Conservation (phyloP, 768 basidiomycete species). For the Mycena kentingensis region DNA sequence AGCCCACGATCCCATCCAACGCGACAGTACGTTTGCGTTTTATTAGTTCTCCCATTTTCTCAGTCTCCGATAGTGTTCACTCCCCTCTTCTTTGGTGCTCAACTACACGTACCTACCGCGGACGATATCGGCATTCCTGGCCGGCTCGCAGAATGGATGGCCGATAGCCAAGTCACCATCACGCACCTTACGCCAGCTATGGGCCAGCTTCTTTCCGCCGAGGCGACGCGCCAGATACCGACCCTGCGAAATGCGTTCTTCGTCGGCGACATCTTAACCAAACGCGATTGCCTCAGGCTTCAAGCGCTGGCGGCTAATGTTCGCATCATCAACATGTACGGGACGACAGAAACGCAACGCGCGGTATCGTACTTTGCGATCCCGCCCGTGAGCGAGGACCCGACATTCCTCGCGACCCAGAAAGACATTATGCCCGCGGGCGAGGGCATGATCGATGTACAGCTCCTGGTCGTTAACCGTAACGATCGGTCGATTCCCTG, state of each 20-base stretch:
- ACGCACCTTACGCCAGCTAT: constrained; percentile 98
- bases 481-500: constrained; percentile 82
- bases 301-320: constrained; percentile 92
- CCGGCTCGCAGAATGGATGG: constrained; percentile 98
- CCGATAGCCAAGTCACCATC: constrained; percentile 84
- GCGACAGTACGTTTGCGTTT: constrained; percentile 79
- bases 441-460: constrained; percentile 96
- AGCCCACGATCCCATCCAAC: constrained; percentile 97
- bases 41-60: not conserved
- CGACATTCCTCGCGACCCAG: constrained; percentile 88
- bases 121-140: constrained; percentile 98
- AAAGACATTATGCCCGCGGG: constrained; percentile 99
- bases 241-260: constrained; percentile 92
- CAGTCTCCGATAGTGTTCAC: constrained; percentile 77
- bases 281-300: constrained; percentile 93
- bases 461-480: constrained; percentile 94
- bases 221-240: constrained; percentile 82
- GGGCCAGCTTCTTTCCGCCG: constrained; percentile 92
- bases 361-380: constrained; percentile 97
- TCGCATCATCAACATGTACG: constrained; percentile 98
- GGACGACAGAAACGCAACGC: constrained; percentile 98
- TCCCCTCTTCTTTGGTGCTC: constrained; percentile 94
- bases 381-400: constrained; percentile 78
- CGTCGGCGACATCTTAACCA: constrained; percentile 98
- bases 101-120: constrained; percentile 92